Base-by-base conservation (phyloP, 108 stramenopile genomes). In the Nitzschia sp. region DNA sequence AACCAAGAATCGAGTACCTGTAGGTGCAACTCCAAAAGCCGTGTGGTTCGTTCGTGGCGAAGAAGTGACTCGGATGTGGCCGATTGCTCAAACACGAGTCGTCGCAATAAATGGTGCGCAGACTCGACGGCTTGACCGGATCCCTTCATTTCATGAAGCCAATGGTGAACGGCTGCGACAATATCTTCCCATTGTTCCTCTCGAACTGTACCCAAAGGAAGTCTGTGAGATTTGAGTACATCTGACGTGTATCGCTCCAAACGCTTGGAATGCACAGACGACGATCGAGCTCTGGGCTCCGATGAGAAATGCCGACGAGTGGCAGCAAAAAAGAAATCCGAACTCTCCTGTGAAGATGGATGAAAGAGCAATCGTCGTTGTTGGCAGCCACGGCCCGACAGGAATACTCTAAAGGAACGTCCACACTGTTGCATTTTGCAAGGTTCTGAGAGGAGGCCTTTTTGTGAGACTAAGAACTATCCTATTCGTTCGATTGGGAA, bases 171-270 rank as follows among this genome's bases (percentile, higher is more conserved):
- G 19, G 73, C 66, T 39, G 67, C 65, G 29, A 63, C 19, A 17
- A 59, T 66, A 42, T 75, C 73, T 10, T 67, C 38, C 73, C 66
- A 63, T 34, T 41, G 34, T 24, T 62, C 65, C 2, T 42, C 51
- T 41, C 9, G 38, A 53, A 75, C 54, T 29, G 66, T 53, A n/a
- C 73, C 73, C 25, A 75, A 53, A 3, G 73, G 73, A 41, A 68
- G 41, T 15, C 22, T 38, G 7, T 59, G 57, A 7, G 73, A 48
- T 7, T 67, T 53, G 41, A 75, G 51, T 14, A 29, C 52, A 39
- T 67, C 42, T n/a, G 22, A 26, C 9, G 73, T 68, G 50, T 65
- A 75, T 52, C 25, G 10, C 19, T 75, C 73, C 41, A 68, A 25
- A 39, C 43, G 19, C 21, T 44, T 21, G 61, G 34, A 43, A n/a